These are phyloP conservation scores for Coprinopsis cinerea DNA, from an alignment of 768 basidiomycete species.

Conservation along the genomic window DNA sequence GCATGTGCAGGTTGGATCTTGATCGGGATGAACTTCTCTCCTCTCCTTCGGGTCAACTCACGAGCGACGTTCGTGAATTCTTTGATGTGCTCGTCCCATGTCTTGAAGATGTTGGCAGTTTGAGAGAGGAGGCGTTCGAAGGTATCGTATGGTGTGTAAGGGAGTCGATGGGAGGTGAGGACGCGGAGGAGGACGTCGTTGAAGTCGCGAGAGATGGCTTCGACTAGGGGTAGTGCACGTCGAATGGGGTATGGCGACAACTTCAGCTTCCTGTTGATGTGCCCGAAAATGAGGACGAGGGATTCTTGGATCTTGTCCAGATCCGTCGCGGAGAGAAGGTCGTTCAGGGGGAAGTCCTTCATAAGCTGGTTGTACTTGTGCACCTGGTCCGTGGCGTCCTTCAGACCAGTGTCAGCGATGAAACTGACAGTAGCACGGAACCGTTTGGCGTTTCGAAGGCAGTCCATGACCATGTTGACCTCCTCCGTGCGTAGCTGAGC, in stretches of 20 bases:
- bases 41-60: constrained; percentile 85
- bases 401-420: constrained; percentile 94
- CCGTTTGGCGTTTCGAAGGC: constrained; percentile 90
- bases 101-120: constrained; percentile 72
- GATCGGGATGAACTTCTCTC: constrained; percentile 94
- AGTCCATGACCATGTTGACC: constrained; percentile 90
- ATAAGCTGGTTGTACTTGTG: constrained; percentile 98
- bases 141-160: constrained; percentile 90
- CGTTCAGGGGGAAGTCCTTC: constrained; percentile 98
- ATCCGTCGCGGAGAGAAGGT: constrained; percentile 93
- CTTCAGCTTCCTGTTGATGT: constrained; percentile 92
- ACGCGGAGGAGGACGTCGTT: constrained; percentile 92
- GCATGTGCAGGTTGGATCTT: constrained; percentile 89
- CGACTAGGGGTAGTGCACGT: constrained; percentile 91
- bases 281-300: constrained; percentile 79
- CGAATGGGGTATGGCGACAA: constrained; percentile 96
- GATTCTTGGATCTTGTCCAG: constrained; percentile 93
- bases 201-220: constrained; percentile 97
- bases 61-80: constrained; percentile 91
- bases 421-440: constrained; percentile 98
- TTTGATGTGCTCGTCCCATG: constrained; percentile 88
- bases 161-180: constrained; percentile 82
- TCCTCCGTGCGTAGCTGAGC: constrained; percentile 87
- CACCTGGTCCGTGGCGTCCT: constrained; percentile 88
- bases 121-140: constrained; percentile 83